Evolutionary conservation across 2,329 filamentous ascomycete species (phyloP).

Genomic region (Trichoderma sp.): DNA sequence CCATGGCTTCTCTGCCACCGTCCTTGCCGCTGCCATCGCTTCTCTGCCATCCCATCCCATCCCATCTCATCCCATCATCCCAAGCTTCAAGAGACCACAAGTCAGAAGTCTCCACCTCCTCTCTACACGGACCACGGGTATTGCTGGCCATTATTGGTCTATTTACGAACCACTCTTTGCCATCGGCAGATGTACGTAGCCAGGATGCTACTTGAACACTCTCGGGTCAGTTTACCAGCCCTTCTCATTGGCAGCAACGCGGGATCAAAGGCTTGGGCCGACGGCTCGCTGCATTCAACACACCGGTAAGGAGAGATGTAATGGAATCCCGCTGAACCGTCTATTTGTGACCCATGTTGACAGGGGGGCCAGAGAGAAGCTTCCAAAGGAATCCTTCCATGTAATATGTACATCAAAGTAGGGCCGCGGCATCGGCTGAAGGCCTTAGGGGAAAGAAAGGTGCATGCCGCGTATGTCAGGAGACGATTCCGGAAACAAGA

Average conservation of each 20-base stretch:
- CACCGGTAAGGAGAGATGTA: slow-evolving; percentile 30
- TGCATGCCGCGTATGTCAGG: not conserved
- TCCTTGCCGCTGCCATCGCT: not conserved
- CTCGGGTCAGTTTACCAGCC: slow-evolving; percentile 9
- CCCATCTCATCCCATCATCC: not conserved
- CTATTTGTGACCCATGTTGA: not conserved
- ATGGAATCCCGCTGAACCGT: slow-evolving; percentile 22
- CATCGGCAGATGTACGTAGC: not conserved
- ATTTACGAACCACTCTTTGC: slow-evolving; percentile 2
- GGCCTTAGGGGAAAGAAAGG: not conserved
- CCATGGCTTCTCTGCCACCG: not conserved
- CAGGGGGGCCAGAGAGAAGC: not conserved
- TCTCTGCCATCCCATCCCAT: not conserved
- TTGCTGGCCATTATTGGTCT: slow-evolving; percentile 14
- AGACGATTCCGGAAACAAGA: slow-evolving; percentile 16
- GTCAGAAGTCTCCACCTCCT: not conserved
- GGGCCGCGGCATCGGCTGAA: slow-evolving; percentile 1
- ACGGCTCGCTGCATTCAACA: slow-evolving; percentile 34
- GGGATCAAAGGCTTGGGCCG: slow-evolving; percentile 30
- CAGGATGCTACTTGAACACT: not conserved
- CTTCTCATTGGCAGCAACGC: slow-evolving; percentile 27
- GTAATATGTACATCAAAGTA: not conserved
- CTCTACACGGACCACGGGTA: not conserved
- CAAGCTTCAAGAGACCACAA: not conserved
- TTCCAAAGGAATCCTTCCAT: slow-evolving; percentile 8